Conservation (phyloP, 805 yeast species). For the Peterozyma toletana region DNA sequence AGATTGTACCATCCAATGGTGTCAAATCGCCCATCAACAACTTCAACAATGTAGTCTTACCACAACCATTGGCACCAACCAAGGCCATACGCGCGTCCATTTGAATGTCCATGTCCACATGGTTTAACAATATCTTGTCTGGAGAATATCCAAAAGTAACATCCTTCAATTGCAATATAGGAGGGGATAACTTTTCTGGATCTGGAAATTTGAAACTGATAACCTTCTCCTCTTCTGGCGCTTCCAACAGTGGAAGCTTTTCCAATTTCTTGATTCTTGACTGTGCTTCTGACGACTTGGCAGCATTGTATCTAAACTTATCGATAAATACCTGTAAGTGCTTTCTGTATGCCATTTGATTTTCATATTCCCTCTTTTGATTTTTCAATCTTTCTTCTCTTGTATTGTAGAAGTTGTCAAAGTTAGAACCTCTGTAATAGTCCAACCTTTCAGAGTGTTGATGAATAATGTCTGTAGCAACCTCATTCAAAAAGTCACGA, state of each 20-base stretch:
- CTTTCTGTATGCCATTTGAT: slow-evolving; percentile 91
- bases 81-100: slow-evolving; percentile 93
- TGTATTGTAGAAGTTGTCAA: slow-evolving; percentile 87
- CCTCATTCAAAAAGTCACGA: slow-evolving; percentile 93
- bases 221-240: slow-evolving; percentile 88
- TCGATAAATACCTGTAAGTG: slow-evolving; percentile 94
- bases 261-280: slow-evolving; percentile 95
- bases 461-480: slow-evolving; percentile 96
- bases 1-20: slow-evolving; percentile 74
- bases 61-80: slow-evolving; percentile 99
- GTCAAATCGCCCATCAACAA: slow-evolving; percentile 69
- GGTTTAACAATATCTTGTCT: slow-evolving; percentile 51
- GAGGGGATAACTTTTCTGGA: slow-evolving; percentile 89
- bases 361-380: slow-evolving; percentile 92
- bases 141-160: slow-evolving; percentile 83
- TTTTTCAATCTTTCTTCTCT: slow-evolving; percentile 93
- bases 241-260: slow-evolving; percentile 84
- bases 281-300: slow-evolving; percentile 95
- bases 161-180: slow-evolving; percentile 80
- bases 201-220: slow-evolving; percentile 91
- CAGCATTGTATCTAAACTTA: slow-evolving; percentile 95
- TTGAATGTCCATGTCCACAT: slow-evolving; percentile 86
- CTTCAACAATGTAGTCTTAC: slow-evolving; percentile 93
- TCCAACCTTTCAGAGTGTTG: slow-evolving; percentile 97
- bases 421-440: slow-evolving; percentile 90